Base-by-base conservation (phyloP, 148 eudicot species). In the Silene latifolia region DNA sequence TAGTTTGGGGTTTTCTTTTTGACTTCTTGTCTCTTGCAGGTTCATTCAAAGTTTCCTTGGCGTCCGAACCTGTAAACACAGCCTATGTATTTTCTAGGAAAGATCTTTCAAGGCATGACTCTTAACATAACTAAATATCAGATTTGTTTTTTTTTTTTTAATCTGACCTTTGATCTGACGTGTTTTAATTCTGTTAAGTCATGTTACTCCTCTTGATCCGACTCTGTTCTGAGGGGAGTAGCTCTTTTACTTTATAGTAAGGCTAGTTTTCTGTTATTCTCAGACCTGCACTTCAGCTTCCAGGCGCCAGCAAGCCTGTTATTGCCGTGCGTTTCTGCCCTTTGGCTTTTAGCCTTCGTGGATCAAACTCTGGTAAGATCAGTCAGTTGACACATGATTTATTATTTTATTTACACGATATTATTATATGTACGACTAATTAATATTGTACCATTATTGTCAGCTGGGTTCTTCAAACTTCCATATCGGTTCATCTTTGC, bases 281-380 rank as follows among this genome's bases (percentile, higher is more conserved):
- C 89, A 96, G 98, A 83, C 99, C 99, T 54, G 91, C 98, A n/a
- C 70, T 96, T 63, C 83, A 90, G 86, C 98, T 96, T 76, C 98
- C 99, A 35, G 88, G 94, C 85, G 99, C 93, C 67, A 90, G 85
- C 86, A 96, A 90, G 86, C 94, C 99, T 83, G 88, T 92, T 20
- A 87, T 96, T 39, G 99, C 99, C 46, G 98, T 90, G 72, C 90
- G 93, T 58, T 92, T 96, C 88, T 92, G 97, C 83, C 94, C 99
- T 62, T 57, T 83, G 80, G 88, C 87, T 29, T 92, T 90, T 79
- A 80, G 67, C 63, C 85, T 90, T 62, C 85, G 86, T 65, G 89
- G 89, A 77, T 75, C 91, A 44, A 88, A 75, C 61, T 72, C 92
- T 17, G 87, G 93, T 88, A 74, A 47, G 17, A 61, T 66, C 58